A percentile compares a stretch with the other conserved stretches of the same genome.
phyloP scores from a whole-genome alignment of 345 rosid species.

The Dimocarpus longan region DNA sequence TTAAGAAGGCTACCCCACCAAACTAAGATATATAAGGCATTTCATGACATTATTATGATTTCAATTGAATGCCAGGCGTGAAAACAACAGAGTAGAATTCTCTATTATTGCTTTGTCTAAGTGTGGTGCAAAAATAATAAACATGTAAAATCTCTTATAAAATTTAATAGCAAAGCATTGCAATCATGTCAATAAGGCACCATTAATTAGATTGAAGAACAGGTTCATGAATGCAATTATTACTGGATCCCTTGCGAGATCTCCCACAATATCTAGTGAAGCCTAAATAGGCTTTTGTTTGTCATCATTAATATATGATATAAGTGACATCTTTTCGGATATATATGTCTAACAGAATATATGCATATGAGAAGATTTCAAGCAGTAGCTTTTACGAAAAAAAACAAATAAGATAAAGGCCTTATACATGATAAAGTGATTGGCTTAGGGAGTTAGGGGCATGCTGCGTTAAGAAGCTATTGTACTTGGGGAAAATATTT shows the following conservation, averaged over 20 bases:
- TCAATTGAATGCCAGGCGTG: neutral
- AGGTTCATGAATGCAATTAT: neutral
- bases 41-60: neutral
- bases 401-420: neutral
- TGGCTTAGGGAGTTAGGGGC: neutral
- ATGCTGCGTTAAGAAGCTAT: neutral
- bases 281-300: neutral
- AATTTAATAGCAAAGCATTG: neutral
- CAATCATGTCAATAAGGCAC: neutral
- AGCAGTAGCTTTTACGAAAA: neutral
- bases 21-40: neutral
- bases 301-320: neutral
- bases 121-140: neutral
- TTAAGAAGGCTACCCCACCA: conserved; percentile 28
- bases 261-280: neutral
- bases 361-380: neutral
- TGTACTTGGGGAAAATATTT: conserved; percentile 13
- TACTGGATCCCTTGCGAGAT: neutral
- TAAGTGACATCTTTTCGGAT: neutral
- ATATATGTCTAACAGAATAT: neutral
- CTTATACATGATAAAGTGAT: neutral
- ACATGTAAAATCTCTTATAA: neutral
- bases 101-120: neutral
- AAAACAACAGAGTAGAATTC: neutral
- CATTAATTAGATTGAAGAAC: neutral